Conservation (phyloP, 164 flowering plant genomes). For the Nymphaea colorata region DNA sequence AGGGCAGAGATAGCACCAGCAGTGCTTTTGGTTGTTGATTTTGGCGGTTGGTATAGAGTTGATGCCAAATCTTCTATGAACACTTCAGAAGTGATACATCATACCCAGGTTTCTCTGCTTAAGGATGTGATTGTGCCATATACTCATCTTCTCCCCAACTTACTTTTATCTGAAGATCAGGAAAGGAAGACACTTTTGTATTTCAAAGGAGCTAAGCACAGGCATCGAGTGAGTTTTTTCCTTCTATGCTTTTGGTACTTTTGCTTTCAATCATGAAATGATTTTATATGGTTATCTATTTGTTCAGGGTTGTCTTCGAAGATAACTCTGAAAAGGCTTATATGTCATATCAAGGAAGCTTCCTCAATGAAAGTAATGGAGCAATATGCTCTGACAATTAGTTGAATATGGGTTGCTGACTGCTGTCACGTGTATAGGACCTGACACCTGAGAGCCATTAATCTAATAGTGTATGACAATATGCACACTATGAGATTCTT, state of each 20-base stretch:
- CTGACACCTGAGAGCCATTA: too few species aligned
- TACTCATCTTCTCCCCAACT: constrained; percentile 77
- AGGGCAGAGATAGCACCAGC: constrained; percentile 78
- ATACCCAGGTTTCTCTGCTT: constrained; percentile 78
- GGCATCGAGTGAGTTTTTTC: constrained; percentile 52
- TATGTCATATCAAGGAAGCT: too few species aligned
- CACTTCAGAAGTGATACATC: constrained; percentile 56
- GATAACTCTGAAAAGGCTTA: too few species aligned
- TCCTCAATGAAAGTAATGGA: too few species aligned
- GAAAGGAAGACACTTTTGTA: constrained; percentile 65
- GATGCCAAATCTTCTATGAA: constrained; percentile 59
- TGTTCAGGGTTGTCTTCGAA: too few species aligned
- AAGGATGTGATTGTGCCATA: constrained; percentile 94
- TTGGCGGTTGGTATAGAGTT: constrained; percentile 85
- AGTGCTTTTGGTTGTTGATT: constrained; percentile 83
- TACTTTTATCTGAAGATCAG: constrained; percentile 48
- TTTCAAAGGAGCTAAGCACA: constrained; percentile 92
- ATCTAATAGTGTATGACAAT: too few species aligned
- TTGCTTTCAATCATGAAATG: too few species aligned
- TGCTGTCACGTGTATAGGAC: too few species aligned
- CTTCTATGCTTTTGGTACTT: not conserved
- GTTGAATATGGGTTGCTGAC: too few species aligned
- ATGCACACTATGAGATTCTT: too few species aligned
- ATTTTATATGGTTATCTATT: too few species aligned
- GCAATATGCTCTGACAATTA: too few species aligned